A percentile compares a stretch with the other conserved stretches of the same genome.
phyloP scores from a whole-genome alignment of 1,284 basidiomycete genomes.

The Boletellus deceptivus region DNA sequence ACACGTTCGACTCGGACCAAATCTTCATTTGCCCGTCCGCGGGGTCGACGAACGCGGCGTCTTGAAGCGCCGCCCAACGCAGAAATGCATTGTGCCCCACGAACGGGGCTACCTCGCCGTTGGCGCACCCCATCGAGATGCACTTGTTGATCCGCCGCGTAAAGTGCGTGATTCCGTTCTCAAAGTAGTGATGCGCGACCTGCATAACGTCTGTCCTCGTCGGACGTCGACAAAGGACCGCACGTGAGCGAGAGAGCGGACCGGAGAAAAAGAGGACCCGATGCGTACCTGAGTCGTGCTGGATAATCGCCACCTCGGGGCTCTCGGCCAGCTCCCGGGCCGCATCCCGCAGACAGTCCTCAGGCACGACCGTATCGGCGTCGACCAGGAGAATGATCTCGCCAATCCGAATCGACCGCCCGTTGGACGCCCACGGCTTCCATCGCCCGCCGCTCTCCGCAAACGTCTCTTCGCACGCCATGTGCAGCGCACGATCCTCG shows the following conservation, averaged over 20 bases:
- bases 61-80: constrained; percentile 81
- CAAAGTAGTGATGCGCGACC: constrained; percentile 83
- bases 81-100: constrained; percentile 89
- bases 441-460: constrained; percentile 51
- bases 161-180: constrained; percentile 84
- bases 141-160: constrained; percentile 75
- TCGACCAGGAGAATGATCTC: constrained; percentile 73
- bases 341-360: constrained; percentile 83
- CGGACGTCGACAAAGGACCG: neutral
- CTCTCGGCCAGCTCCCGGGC: constrained; percentile 71
- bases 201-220: constrained; percentile 73
- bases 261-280: too few relatives aligned
- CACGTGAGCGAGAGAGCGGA: neutral
- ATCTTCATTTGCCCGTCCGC: constrained; percentile 62
- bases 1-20: constrained; percentile 84
- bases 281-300: constrained; percentile 67
- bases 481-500: constrained; percentile 62
- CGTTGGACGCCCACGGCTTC: constrained; percentile 72
- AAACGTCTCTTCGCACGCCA: constrained; percentile 67
- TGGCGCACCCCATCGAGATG: constrained; percentile 73
- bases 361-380: constrained; percentile 81
- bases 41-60: constrained; percentile 67
- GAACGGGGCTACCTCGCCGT: constrained; percentile 82
- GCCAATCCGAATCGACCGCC: constrained; percentile 56
- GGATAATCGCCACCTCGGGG: constrained; percentile 75